Evolutionary conservation across 768 basidiomycete genomes (phyloP).

Genomic region (Calocybe cyanea): DNA sequence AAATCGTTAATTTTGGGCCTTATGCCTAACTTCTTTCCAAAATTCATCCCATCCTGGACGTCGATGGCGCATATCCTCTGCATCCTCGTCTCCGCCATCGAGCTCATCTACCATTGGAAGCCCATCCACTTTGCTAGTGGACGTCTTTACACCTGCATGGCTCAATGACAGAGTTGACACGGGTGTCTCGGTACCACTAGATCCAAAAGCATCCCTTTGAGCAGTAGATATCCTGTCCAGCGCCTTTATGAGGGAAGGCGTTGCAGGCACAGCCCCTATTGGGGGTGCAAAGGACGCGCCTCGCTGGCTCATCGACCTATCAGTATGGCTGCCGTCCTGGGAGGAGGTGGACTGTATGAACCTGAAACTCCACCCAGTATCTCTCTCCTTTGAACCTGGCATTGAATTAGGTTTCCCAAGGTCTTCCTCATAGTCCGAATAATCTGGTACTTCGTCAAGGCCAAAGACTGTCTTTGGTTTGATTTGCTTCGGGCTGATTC

Average conservation of each 20-base stretch:
- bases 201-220: conserved; percentile 46
- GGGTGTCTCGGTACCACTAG: not conserved
- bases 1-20: conserved; percentile 18
- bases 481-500: conserved; percentile 11
- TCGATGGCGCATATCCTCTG: conserved; percentile 1
- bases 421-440: conserved; percentile 51
- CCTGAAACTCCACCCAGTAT: conserved; percentile 43
- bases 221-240: conserved; percentile 57
- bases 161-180: conserved; percentile 3
- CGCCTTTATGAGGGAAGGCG: conserved; percentile 61
- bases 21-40: conserved; percentile 40
- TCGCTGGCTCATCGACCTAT: not conserved
- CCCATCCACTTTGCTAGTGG: conserved; percentile 7
- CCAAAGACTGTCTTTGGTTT: conserved; percentile 3
- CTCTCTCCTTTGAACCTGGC: conserved; percentile 10
- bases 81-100: conserved; percentile 8
- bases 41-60: conserved; percentile 37
- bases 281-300: conserved; percentile 5
- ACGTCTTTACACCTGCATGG: not conserved
- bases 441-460: conserved; percentile 26
- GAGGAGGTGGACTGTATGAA: conserved; percentile 42
- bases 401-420: conserved; percentile 19
- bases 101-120: conserved; percentile 11
- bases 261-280: conserved; percentile 47
- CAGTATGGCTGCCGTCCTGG: conserved; percentile 7